Evolutionary conservation across 306 rosid species (phyloP), one percentile per base, ranked within the genome.

Genomic region (Cotoneaster glaucophyllus): DNA sequence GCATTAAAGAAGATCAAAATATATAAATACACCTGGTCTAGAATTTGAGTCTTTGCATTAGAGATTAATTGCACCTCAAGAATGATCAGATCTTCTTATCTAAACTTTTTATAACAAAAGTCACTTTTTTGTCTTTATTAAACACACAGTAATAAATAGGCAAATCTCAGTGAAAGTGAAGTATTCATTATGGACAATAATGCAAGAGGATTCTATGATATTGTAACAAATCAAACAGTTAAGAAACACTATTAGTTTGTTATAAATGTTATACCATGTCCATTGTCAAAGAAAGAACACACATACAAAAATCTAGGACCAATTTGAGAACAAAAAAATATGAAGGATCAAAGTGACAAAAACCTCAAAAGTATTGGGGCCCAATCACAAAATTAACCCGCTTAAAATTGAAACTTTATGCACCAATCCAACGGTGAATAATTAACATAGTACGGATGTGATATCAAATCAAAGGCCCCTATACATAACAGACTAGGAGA

Each of bases 111-210:
- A 17, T 15, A 48, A 48, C 3, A 2, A 48, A 48, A 48, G 21
- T 48, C 8, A 48, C 3, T 14, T 48, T 48, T 15, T 18, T 48
- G 8, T 2, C 8, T 48, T 15, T 48, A 48, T 48, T 48, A 48
- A 1, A 4, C 6, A 5, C 18, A 18, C 2, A 0, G 2, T 14
- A 48, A 4, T 15, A 48, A 5, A 14, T 1, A 14, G 0, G 53
- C 8, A 84, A 74, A 90, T 94, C 76, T 87, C 90, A 19, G 76
- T 90, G 79, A 91, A 84, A 71, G 97, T 85, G 32, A 92, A 92
- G 79, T 94, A 84, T 78, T 85, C 98, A 0, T 87, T 94, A 87
- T 83, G 92, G 82, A 94, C 93, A 69, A 87, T 94, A 65, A 67
- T 87, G 81, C 84, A 82, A 0, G 94, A 87, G 52, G 97, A 91